These are phyloP conservation scores for Ustilago tritici DNA, from an alignment of 1,284 basidiomycete genomes.

Conservation along the genomic window DNA sequence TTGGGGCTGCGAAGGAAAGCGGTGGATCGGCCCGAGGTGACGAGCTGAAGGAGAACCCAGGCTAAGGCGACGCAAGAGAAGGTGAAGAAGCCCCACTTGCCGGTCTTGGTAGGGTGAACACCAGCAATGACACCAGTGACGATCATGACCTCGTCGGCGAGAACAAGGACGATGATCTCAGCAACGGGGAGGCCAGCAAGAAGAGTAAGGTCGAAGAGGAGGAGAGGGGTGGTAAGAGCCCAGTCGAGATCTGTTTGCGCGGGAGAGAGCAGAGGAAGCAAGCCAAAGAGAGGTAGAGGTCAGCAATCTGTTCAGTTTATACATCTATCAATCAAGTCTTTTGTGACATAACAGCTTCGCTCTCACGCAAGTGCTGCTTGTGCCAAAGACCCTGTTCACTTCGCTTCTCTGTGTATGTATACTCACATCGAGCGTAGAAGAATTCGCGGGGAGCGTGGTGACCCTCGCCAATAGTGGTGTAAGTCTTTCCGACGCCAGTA, in stretches of 20 bases:
- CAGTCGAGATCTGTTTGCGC: constrained; percentile 56
- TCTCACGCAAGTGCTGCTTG: not conserved
- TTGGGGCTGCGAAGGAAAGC: constrained; percentile 60
- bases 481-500: constrained; percentile 54
- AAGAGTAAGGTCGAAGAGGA: constrained; percentile 59
- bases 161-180: constrained; percentile 56
- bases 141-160: constrained; percentile 60
- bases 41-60: constrained; percentile 49
- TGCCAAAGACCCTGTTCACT: not conserved
- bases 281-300: not conserved
- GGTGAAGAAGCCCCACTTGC: constrained; percentile 62
- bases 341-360: no score
- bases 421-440: constrained; percentile 59
- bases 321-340: no score
- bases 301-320: constrained; percentile 1
- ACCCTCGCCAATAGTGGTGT: constrained; percentile 27
- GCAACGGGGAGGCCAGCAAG: constrained; percentile 59
- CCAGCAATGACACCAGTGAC: constrained; percentile 58
- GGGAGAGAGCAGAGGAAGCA: not conserved
- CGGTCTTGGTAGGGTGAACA: constrained; percentile 55
- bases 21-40: constrained; percentile 54
- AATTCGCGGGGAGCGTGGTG: constrained; percentile 48
- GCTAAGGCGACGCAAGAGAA: constrained; percentile 53
- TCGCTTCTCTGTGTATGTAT: not conserved
- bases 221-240: constrained; percentile 57